These are phyloP conservation scores for Globisporangium heterothallicum DNA, from an alignment of 352 stramenopile species.

Conservation along the genomic window DNA sequence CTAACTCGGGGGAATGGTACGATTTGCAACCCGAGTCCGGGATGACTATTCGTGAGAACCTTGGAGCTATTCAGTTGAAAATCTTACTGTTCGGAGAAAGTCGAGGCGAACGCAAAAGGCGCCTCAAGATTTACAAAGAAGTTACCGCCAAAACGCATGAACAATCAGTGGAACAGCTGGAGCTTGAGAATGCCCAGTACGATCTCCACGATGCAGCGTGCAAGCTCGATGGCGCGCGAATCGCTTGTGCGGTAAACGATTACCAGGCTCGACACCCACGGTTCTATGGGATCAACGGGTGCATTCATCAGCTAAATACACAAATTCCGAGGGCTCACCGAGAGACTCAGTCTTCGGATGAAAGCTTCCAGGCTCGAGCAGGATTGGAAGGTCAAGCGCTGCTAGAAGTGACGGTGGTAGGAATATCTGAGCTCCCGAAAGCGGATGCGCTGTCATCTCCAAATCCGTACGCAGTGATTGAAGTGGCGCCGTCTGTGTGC, in stretches of 20 bases:
- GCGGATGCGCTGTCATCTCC: constrained; percentile 19
- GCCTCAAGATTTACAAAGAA: constrained; percentile 52
- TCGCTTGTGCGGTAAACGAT: constrained; percentile 55
- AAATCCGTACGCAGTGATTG: constrained; percentile 58
- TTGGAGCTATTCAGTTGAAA: constrained; percentile 50
- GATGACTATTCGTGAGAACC: constrained; percentile 38
- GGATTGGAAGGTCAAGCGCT: constrained; percentile 55
- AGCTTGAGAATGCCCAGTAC: constrained; percentile 64
- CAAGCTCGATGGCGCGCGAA: constrained; percentile 61
- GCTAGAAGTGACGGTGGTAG: constrained; percentile 52
- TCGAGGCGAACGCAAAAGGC: constrained; percentile 38
- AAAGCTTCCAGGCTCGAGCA: constrained; percentile 46
- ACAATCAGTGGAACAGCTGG: constrained; percentile 51
- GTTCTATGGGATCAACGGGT: constrained; percentile 81
- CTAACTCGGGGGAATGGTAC: constrained; percentile 50
- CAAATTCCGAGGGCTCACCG: constrained; percentile 53
- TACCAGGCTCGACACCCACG: constrained; percentile 54
- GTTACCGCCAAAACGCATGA: constrained; percentile 49
- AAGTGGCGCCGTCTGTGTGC: constrained; percentile 47
- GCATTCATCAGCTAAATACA: constrained; percentile 61
- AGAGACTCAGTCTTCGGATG: constrained; percentile 47
- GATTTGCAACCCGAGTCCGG: constrained; percentile 32
- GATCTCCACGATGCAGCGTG: constrained; percentile 57
- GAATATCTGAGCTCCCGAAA: constrained; percentile 27
- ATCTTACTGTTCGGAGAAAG: constrained; percentile 58